Conservation (phyloP, 1,139 yeast genomes). For the Candida pseudoviswanathii region DNA sequence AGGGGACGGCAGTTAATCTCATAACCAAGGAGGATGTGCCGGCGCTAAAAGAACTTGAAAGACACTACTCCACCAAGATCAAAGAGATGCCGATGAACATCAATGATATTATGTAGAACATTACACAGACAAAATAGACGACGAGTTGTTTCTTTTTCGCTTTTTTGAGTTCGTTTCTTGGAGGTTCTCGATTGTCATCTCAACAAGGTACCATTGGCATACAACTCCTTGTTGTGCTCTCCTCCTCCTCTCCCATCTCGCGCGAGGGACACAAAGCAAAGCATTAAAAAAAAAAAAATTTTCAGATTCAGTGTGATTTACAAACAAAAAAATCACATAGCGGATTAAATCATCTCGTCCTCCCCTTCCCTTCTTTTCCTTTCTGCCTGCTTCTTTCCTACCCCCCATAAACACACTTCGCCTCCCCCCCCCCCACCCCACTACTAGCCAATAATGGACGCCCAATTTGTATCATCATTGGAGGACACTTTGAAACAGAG, state of each 20-base stretch:
- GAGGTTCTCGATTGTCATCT: not conserved
- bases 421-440: not conserved
- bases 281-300: too few relatives aligned
- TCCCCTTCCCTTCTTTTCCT: not conserved
- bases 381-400: not conserved
- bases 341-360: not conserved
- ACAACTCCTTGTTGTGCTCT: too few relatives aligned
- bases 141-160: too few relatives aligned
- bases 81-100: slow-evolving; percentile 87
- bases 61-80: slow-evolving; percentile 74
- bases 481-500: slow-evolving; percentile 80
- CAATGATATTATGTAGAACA: slow-evolving; percentile 41
- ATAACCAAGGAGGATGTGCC: slow-evolving; percentile 69
- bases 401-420: not conserved
- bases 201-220: too few relatives aligned
- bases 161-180: too few relatives aligned
- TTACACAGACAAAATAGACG: not conserved
- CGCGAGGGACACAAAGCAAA: not conserved
- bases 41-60: slow-evolving; percentile 69
- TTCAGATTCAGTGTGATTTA: not conserved
- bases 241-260: too few relatives aligned
- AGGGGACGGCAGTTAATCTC: slow-evolving; percentile 92
- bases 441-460: slow-evolving; percentile 51
- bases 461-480: slow-evolving; percentile 65
- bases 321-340: not conserved